phyloP scores from a whole-genome alignment of 2,329 filamentous ascomycete species.

The Nannizziopsis arthrosporioides region DNA sequence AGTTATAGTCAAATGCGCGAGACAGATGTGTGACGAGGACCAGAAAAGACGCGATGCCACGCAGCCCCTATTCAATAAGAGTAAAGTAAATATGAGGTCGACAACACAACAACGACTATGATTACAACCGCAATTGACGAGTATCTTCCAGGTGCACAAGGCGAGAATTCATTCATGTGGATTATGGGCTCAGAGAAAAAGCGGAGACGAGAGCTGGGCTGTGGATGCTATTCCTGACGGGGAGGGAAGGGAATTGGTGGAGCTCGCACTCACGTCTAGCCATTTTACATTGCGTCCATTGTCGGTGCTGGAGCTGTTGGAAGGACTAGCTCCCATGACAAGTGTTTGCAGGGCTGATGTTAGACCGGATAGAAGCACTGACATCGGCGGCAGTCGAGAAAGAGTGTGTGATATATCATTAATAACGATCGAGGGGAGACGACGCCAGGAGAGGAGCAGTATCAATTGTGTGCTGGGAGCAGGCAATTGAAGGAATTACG shows the following conservation, averaged over 20 bases:
- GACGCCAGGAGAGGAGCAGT: neutral
- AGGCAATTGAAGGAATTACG: no score
- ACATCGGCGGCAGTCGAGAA: constrained; percentile 6
- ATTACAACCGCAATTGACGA: neutral
- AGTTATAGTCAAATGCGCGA: constrained; percentile 41
- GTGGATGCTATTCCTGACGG: neutral
- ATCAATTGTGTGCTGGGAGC: neutral
- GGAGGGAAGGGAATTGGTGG: neutral
- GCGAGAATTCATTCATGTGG: neutral
- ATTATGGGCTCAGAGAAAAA: neutral
- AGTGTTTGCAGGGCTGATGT: neutral
- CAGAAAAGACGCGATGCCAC: constrained; percentile 43
- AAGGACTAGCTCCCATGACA: neutral
- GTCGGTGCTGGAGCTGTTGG: constrained; percentile 1
- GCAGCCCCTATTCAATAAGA: constrained; percentile 33
- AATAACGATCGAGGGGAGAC: neutral
- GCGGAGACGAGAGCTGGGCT: neutral
- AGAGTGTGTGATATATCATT: constrained; percentile 2
- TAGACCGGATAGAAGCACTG: constrained; percentile 4
- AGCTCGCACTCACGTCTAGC: constrained; percentile 27
- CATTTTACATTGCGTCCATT: constrained; percentile 28
- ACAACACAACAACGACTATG: neutral
- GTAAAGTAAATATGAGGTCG: neutral
- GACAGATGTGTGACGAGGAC: constrained; percentile 44
- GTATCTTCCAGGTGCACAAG: neutral